Percentiles rank a stretch among this genome's conserved stretches.
Evolutionary conservation across 2,329 filamentous ascomycete species (phyloP).

Genomic region (Ascosphaera acerosa): DNA sequence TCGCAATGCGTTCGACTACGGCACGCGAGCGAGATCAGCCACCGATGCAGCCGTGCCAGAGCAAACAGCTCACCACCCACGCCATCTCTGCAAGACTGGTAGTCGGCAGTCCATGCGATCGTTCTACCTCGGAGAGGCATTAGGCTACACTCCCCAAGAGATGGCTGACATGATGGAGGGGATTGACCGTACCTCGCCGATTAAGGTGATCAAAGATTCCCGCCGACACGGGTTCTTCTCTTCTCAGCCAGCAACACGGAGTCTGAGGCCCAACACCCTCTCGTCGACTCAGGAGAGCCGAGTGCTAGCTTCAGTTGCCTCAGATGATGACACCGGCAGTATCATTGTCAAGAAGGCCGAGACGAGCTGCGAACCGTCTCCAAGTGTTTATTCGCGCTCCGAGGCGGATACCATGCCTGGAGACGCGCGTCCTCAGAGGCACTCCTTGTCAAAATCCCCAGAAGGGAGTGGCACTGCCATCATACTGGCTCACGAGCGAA

Average conservation of each 20-base stretch:
- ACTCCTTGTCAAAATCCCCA: constrained; percentile 3
- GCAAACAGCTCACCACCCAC: constrained; percentile 1
- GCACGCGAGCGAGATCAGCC: constrained; percentile 1
- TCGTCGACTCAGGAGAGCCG: constrained; percentile 1
- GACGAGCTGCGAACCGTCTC: constrained; percentile 6
- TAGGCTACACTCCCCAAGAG: constrained; percentile 6
- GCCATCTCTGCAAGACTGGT: constrained; percentile 1
- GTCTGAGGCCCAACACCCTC: not conserved
- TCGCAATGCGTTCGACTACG: constrained; percentile 1
- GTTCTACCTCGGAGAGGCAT: constrained; percentile 1
- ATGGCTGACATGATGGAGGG: constrained; percentile 8
- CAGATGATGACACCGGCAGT: constrained; percentile 5
- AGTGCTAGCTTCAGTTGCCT: constrained; percentile 1
- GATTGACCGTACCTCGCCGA: not conserved
- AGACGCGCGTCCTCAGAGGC: constrained; percentile 1
- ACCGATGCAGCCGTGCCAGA: constrained; percentile 3
- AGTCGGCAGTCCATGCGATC: constrained; percentile 3
- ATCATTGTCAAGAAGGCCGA: constrained; percentile 4
- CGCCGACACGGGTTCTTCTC: constrained; percentile 5
- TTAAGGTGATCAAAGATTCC: constrained; percentile 2
- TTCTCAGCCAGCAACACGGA: not conserved
- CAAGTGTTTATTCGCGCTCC: constrained; percentile 13
- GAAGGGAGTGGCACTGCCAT: constrained; percentile 7
- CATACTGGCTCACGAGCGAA: constrained; percentile 6
- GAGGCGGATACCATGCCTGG: constrained; percentile 9